Conservation (phyloP, 192 early-diverging fungal genomes). For the Linnemannia schmuckeri region DNA sequence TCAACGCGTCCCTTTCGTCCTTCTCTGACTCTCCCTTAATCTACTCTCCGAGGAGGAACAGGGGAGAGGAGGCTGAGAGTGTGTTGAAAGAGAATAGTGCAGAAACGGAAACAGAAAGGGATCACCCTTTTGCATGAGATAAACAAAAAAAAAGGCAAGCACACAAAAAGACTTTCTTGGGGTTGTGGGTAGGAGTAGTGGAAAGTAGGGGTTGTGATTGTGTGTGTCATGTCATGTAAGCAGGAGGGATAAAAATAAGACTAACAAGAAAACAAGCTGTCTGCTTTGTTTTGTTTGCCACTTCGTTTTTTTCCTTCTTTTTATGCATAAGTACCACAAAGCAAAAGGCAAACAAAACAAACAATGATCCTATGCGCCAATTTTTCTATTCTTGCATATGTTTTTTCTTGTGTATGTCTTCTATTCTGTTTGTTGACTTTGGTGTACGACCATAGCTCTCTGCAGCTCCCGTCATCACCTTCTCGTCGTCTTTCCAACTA, state of each 20-base stretch:
- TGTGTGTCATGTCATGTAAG: neutral
- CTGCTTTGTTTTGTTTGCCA: neutral
- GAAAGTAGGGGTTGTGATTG: neutral
- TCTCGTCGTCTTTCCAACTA: neutral
- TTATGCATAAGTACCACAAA: conserved; percentile 11
- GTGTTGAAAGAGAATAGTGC: neutral
- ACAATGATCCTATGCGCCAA: conserved; percentile 6
- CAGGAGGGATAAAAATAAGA: neutral
- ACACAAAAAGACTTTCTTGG: neutral
- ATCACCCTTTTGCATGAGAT: conserved; percentile 1
- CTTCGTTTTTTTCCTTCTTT: neutral
- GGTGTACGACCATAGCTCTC: neutral
- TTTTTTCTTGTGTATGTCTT: neutral
- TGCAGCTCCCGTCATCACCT: neutral
- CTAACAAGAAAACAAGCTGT: too few species aligned
- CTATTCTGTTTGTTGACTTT: neutral
- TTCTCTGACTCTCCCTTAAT: too few species aligned
- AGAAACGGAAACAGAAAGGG: neutral
- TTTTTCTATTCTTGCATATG: neutral
- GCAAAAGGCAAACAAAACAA: neutral
- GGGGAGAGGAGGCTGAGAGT: neutral
- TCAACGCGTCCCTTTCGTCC: neutral
- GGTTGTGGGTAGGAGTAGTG: neutral
- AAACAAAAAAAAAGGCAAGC: neutral
- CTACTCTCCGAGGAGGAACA: neutral